A percentile compares a stretch with the other conserved stretches of the same genome.
Evolutionary conservation across 164 flowering plant species (phyloP).

Genomic region (Vitis rotundifolia): DNA sequence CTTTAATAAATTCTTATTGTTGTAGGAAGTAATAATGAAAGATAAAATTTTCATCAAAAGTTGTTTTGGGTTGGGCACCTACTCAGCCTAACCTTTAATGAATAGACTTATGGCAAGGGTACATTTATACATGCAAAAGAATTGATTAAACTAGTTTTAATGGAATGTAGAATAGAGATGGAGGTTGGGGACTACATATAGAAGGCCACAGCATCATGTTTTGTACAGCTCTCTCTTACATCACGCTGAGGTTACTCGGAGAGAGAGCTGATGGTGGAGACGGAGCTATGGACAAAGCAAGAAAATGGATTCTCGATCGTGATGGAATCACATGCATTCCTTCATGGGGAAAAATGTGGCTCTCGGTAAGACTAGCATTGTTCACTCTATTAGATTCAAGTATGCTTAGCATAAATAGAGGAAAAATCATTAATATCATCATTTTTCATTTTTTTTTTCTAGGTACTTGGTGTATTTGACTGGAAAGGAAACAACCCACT

Average conservation of each 20-base stretch:
- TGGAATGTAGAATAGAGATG: constrained; percentile 63
- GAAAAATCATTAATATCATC: too few relatives aligned
- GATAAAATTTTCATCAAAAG: too few relatives aligned
- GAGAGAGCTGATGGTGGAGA: constrained; percentile 49
- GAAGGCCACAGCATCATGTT: constrained; percentile 81
- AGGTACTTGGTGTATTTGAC: constrained; percentile 57
- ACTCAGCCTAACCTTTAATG: too few relatives aligned
- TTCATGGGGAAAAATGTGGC: constrained; percentile 66
- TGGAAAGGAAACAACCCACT: constrained; percentile 55
- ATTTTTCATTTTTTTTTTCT: neutral
- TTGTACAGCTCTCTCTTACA: constrained; percentile 53
- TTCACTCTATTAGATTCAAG: too few relatives aligned
- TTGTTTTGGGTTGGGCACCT: too few relatives aligned
- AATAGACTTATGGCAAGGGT: too few relatives aligned
- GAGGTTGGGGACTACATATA: constrained; percentile 89
- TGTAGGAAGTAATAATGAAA: too few relatives aligned
- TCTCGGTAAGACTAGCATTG: constrained; percentile 26
- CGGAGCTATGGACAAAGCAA: constrained; percentile 33
- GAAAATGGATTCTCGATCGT: constrained; percentile 52
- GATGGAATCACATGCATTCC: constrained; percentile 47
- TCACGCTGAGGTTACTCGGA: constrained; percentile 61
- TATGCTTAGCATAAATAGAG: too few relatives aligned
- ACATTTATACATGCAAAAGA: too few relatives aligned
- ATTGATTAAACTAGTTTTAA: too few relatives aligned
- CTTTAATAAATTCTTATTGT: too few relatives aligned